Evolutionary conservation across 371 early-diverging fungal genomes (phyloP).

Genomic region (Ordospora colligata): DNA sequence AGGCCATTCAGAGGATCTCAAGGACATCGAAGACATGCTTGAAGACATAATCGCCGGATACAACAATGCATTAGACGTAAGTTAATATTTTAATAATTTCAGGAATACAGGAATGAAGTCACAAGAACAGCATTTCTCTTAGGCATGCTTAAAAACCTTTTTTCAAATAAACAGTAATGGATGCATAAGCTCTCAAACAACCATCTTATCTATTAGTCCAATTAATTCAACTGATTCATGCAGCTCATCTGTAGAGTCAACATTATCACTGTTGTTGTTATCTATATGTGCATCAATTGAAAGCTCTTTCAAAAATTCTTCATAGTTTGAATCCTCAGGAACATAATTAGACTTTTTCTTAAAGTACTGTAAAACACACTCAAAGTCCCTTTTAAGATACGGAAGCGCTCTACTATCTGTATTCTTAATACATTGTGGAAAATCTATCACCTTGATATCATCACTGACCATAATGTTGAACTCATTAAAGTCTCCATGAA

Average conservation of each 20-base stretch:
- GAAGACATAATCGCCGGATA: background rate
- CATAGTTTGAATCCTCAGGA: background rate
- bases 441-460: slow-evolving; percentile 78
- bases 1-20: background rate
- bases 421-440: slow-evolving; percentile 96
- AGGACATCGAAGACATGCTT: background rate
- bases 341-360: slow-evolving; percentile 36
- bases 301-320: background rate
- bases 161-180: background rate
- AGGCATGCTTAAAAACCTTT: background rate
- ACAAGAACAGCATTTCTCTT: background rate
- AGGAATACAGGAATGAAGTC: background rate
- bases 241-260: background rate
- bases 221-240: background rate
- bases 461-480: slow-evolving; percentile 87
- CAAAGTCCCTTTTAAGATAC: slow-evolving; percentile 92
- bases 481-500: slow-evolving; percentile 99
- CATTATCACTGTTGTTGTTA: background rate
- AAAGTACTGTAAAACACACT: slow-evolving; percentile 90
- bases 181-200: background rate
- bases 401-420: slow-evolving; percentile 74
- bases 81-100: background rate
- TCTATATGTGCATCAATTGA: background rate
- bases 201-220: background rate
- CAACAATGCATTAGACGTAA: background rate